Base-by-base conservation (phyloP, 345 rosid genomes). In the Salix arbutifolia region DNA sequence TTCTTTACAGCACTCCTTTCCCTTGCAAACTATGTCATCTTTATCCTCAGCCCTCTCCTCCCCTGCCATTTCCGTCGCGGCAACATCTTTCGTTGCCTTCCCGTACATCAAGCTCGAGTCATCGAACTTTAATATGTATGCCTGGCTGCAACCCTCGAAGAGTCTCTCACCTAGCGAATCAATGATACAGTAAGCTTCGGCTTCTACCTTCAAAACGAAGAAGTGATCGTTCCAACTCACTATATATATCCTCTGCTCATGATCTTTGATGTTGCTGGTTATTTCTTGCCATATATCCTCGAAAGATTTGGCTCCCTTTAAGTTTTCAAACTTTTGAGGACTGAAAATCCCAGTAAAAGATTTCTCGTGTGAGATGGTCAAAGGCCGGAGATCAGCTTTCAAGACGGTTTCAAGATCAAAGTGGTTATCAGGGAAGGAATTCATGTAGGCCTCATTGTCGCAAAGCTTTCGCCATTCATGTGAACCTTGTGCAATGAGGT, bases 201-300 rank as follows among this genome's bases (percentile, higher is more conserved):
- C 65, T 58, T 73, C 85, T 18, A 80, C 88, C 69, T 84, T 90
- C 76, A 90, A 52, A 76, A 90, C 89, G 8, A 87, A 90, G 89
- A 89, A 89, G 79, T 90, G 94, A 80, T 90, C 94, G 71, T 89
- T 90, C 92, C 94, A 90, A 48, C 91, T 86, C 18, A 87, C 85
- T 2, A 90, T 80, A 75, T 87, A 89, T 71, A 90, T 76, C 48
- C 78, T 77, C 30, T 77, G 77, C 21, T 71, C 77, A 52, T 31
- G 42, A 67, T 83, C 84, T 0, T 70, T 80, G 10, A 26, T 5
- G 10, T 21, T 23, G 14, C 74, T 67, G 3, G 65, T 76, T 38
- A 85, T 80, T 28, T 83, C 82, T 17, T 73, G 77, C 91, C 94
- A 88, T 2, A 90, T 80, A 19, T 87, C 83, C 53, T 90, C 92